Conservation (phyloP, 2,329 filamentous ascomycete genomes). For the Dactylellina leptospora region DNA sequence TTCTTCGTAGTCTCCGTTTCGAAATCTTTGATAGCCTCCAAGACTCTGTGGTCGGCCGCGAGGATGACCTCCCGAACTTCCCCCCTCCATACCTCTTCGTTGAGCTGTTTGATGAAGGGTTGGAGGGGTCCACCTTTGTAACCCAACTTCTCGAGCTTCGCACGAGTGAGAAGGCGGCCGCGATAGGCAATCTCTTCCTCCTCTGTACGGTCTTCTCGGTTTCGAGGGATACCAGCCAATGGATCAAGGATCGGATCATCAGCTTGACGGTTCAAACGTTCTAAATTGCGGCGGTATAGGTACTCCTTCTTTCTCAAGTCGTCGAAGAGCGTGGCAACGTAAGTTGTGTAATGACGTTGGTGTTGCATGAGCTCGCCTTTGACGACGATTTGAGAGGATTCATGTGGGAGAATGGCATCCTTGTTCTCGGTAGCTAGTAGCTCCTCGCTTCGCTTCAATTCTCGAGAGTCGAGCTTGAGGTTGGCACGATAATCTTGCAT, state of each 20-base stretch:
- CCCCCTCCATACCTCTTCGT: constrained; percentile 18
- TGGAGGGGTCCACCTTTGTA: constrained; percentile 14
- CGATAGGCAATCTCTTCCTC: constrained; percentile 28
- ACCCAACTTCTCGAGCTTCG: constrained; percentile 25
- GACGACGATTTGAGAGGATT: neutral
- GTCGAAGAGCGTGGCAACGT: constrained; percentile 8
- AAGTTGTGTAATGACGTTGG: constrained; percentile 13
- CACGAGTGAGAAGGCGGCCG: constrained; percentile 18
- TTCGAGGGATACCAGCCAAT: constrained; percentile 10
- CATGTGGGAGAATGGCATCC: neutral
- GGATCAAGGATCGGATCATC: constrained; percentile 29
- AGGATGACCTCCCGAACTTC: constrained; percentile 29
- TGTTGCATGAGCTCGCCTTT: neutral
- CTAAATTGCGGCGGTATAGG: constrained; percentile 17
- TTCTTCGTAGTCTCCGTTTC: neutral
- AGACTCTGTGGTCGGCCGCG: constrained; percentile 8
- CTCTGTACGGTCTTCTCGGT: constrained; percentile 14
- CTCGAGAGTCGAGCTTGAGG: constrained; percentile 25
- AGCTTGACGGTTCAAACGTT: constrained; percentile 21
- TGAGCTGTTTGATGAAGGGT: constrained; percentile 18
- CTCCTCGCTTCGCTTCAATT: constrained; percentile 4
- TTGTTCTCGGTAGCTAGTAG: too few species aligned
- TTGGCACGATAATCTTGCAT: constrained; percentile 28
- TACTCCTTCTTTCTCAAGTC: constrained; percentile 31
- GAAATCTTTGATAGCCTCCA: neutral